These are phyloP conservation scores for Allantophomopsis lycopodina DNA, from an alignment of 2,329 filamentous ascomycete genomes.

Conservation along the genomic window DNA sequence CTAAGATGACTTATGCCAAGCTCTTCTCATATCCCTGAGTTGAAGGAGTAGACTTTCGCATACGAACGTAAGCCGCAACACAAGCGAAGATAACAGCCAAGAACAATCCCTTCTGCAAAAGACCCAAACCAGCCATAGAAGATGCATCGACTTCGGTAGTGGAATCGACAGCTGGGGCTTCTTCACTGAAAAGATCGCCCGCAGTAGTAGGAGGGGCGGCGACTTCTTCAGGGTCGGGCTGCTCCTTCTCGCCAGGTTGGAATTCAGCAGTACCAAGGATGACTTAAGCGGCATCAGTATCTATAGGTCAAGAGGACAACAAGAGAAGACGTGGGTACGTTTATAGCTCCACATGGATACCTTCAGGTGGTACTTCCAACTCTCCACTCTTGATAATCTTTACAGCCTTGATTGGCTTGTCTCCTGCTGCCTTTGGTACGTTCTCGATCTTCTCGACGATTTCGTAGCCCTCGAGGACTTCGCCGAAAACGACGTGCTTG, in stretches of 20 bases:
- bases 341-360: slow-evolving; percentile 86
- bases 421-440: slow-evolving; percentile 45
- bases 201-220: too few species aligned
- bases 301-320: background rate
- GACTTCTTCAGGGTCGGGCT: background rate
- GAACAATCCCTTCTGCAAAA: slow-evolving; percentile 34
- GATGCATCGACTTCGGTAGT: slow-evolving; percentile 11
- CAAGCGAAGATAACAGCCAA: slow-evolving; percentile 32
- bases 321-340: slow-evolving; percentile 19
- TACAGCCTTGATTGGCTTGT: slow-evolving; percentile 56
- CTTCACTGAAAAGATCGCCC: too few species aligned
- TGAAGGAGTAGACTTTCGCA: slow-evolving; percentile 21
- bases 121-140: slow-evolving; percentile 20
- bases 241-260: slow-evolving; percentile 13
- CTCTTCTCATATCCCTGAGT: slow-evolving; percentile 14
- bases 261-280: slow-evolving; percentile 18
- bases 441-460: slow-evolving; percentile 69
- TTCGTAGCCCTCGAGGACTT: slow-evolving; percentile 77
- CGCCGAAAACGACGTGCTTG: slow-evolving; percentile 76
- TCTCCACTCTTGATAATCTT: slow-evolving; percentile 78
- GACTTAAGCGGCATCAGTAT: slow-evolving; percentile 6
- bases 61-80: slow-evolving; percentile 29
- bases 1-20: slow-evolving; percentile 10
- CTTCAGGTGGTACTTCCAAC: slow-evolving; percentile 73
- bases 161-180: too few species aligned